A percentile compares a stretch with the other conserved stretches of the same genome.
phyloP scores from a whole-genome alignment of 768 basidiomycete genomes.

The Coprinellus aureogranulatus region DNA sequence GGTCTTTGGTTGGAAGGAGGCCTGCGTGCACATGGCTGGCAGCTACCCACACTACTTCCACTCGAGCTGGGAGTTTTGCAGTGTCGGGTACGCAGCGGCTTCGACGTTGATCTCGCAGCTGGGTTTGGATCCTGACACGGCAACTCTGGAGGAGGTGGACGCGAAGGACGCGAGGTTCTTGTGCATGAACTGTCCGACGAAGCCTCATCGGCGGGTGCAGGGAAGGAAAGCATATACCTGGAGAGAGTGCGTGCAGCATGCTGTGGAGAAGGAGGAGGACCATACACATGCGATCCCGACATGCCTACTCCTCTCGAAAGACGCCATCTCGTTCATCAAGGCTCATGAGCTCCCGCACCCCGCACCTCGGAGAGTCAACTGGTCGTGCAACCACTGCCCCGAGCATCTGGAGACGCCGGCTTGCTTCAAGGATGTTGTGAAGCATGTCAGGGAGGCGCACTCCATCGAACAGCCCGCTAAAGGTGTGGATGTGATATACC shows the following conservation, averaged over 20 bases:
- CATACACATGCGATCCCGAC: conserved; percentile 5
- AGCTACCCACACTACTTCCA: conserved; percentile 2
- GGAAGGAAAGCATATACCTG: conserved; percentile 11
- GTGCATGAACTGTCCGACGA: conserved; percentile 9
- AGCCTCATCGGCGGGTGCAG: conserved; percentile 3
- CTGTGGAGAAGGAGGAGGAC: conserved; percentile 9
- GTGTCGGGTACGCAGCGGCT: conserved; percentile 10
- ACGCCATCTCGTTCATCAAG: conserved; percentile 4
- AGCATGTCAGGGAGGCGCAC: conserved; percentile 8
- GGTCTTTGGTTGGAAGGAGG: conserved; percentile 7
- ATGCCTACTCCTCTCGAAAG: conserved; percentile 4
- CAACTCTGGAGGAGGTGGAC: conserved; percentile 6
- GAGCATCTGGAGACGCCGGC: conserved; percentile 5
- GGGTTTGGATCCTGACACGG: conserved; percentile 8
- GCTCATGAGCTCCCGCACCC: conserved; percentile 3
- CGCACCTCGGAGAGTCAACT: neutral
- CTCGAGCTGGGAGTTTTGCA: conserved; percentile 6
- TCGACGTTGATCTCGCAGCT: conserved; percentile 1
- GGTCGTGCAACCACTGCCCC: conserved; percentile 12
- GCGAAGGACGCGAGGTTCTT: conserved; percentile 8
- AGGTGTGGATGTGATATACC: conserved; percentile 7
- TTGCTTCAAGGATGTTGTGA: neutral
- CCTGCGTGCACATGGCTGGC: conserved; percentile 7
- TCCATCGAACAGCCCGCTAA: conserved; percentile 1
- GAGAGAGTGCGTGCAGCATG: conserved; percentile 13